Evolutionary conservation across 106 monocot genomes (phyloP).

Genomic region (Acanthochlamys bracteata): DNA sequence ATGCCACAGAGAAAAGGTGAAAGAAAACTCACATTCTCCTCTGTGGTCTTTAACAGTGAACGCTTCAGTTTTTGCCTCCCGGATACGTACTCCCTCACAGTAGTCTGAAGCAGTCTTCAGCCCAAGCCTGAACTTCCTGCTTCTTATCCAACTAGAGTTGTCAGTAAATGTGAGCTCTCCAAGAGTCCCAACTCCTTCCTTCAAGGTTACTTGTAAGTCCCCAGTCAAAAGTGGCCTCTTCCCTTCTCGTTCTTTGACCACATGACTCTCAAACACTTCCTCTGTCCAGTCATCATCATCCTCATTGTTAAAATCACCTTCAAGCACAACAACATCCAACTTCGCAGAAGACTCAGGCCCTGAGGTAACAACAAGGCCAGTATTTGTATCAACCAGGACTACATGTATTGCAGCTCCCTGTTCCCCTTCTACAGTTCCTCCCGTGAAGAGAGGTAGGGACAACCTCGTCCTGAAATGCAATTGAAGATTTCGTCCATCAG

Average conservation of each 20-base stretch:
- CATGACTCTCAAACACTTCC: constrained; percentile 59
- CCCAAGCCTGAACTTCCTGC: constrained; percentile 69
- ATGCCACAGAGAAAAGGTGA: not conserved
- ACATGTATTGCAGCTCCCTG: constrained; percentile 76
- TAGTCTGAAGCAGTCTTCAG: constrained; percentile 47
- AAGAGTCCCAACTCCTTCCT: constrained; percentile 70
- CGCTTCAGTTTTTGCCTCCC: constrained; percentile 79
- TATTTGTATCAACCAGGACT: constrained; percentile 58
- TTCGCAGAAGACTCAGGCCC: constrained; percentile 63
- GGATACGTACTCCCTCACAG: constrained; percentile 50
- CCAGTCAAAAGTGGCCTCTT: constrained; percentile 71
- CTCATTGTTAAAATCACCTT: constrained; percentile 76
- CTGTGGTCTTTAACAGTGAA: constrained; percentile 77
- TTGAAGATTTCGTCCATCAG: constrained; percentile 57
- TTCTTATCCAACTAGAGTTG: constrained; percentile 74
- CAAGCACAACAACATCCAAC: constrained; percentile 60
- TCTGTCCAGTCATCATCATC: constrained; percentile 64
- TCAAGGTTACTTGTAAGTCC: constrained; percentile 47
- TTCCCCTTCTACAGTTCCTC: constrained; percentile 74
- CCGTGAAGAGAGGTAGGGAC: constrained; percentile 63
- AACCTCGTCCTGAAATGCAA: constrained; percentile 48
- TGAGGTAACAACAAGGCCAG: constrained; percentile 44
- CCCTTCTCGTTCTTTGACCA: constrained; percentile 69
- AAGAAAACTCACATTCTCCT: constrained; percentile 57
- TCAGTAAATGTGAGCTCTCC: constrained; percentile 71